Evolutionary conservation across 345 rosid genomes (phyloP).

Genomic region (Brassica cretica): DNA sequence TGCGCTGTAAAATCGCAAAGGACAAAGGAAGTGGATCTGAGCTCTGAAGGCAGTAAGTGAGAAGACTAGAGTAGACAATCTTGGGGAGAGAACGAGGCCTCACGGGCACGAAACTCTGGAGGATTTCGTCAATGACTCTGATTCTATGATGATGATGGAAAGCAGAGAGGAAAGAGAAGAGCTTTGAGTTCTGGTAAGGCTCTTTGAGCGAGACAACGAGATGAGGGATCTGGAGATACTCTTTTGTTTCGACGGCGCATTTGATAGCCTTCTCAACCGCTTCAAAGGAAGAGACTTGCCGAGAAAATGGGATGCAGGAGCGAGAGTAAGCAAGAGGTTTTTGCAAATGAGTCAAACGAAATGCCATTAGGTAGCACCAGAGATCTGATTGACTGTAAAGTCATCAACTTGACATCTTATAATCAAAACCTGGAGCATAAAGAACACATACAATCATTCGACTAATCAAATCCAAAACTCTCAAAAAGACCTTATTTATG

Average conservation of each 20-base stretch:
- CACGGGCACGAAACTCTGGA: conserved; percentile 56
- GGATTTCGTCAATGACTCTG: conserved; percentile 58
- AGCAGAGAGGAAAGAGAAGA: conserved; percentile 67
- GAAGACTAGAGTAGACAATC: conserved; percentile 60
- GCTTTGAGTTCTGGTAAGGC: conserved; percentile 46
- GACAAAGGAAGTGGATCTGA: conserved; percentile 61
- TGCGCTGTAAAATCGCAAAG: conserved; percentile 66
- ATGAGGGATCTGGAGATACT: conserved; percentile 60
- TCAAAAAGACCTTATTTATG: no score
- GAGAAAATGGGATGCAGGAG: conserved; percentile 21
- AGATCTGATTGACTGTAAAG: not conserved
- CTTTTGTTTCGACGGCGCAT: conserved; percentile 57
- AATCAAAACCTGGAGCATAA: conserved; percentile 15
- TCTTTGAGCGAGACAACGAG: conserved; percentile 49
- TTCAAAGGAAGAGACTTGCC: conserved; percentile 43
- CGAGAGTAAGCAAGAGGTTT: conserved; percentile 26
- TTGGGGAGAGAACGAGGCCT: conserved; percentile 59
- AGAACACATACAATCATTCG: conserved; percentile 2
- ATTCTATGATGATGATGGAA: conserved; percentile 46
- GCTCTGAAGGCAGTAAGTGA: conserved; percentile 62
- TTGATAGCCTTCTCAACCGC: conserved; percentile 53
- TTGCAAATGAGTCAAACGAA: conserved; percentile 27
- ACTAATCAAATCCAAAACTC: conserved; percentile 4
- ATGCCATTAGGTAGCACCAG: conserved; percentile 32
- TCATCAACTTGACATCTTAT: conserved; percentile 4